Base-by-base conservation (phyloP, 768 basidiomycete species). In the Xanthoconium purpureum region DNA sequence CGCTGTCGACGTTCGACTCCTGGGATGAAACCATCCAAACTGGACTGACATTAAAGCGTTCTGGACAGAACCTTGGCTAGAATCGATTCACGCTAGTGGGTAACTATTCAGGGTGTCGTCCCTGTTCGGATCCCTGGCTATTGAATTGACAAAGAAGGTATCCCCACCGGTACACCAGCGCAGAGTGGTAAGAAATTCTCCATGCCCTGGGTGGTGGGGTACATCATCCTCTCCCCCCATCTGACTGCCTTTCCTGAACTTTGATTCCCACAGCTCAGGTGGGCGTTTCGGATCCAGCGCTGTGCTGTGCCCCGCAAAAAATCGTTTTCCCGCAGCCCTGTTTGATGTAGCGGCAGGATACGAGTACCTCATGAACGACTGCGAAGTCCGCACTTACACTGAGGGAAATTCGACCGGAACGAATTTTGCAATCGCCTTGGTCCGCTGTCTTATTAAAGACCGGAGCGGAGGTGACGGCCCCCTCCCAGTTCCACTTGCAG, bases 321-420 rank as follows among this genome's bases (percentile, higher is more conserved):
- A 83, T 58, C 80, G 84, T 10, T 90, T 90, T 77, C 88, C 90
- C 7, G 77, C 87, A 1, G 84, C 86, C 14, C 73, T 91, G 1
- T 68, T 90, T 13, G 89, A 39, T 6, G 90, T 80, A 4, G 63
- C 88, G 15, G 79, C 84, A 3, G 84, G 84, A 3, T 87, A 88
- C 68, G 71, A 76, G 47, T 85, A 88, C 67, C 83, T 91, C 32
- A 73, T 84, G 46, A 72, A 78, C 54, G 70, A 67, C 10, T 72
- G 86, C 33, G 79, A 81, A 6, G 83, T 88, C 66, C 60, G 74
- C 1, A 87, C 24, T 63, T 75, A 85, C 55, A 52, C 88, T 24
- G 75, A 76, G 18, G 87, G 87, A 3, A 86, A 90, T 63, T 90
- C 85, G 7, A 84, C 88, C 0, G 89, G 87, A 24, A 87, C 77